These are phyloP conservation scores for Pseudogymnoascus sp. DNA, from an alignment of 2,329 filamentous ascomycete species.

Conservation along the genomic window DNA sequence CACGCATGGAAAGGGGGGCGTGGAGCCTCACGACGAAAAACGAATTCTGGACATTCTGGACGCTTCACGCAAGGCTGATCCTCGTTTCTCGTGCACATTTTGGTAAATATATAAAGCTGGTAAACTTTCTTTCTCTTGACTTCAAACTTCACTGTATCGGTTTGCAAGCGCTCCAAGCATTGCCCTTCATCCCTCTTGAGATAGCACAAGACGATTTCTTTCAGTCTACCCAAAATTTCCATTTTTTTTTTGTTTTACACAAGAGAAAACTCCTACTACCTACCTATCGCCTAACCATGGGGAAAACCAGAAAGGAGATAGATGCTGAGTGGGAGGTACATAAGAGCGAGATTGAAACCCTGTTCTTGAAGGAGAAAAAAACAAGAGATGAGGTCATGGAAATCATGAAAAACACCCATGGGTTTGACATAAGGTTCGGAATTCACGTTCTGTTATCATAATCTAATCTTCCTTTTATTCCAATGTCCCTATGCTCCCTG, in stretches of 20 bases:
- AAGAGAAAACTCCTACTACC: not conserved
- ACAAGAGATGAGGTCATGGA: slow-evolving; percentile 11
- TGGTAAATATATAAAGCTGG: not conserved
- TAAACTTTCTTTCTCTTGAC: not conserved
- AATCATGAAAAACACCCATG: slow-evolving; percentile 12
- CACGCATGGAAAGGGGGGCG: not conserved
- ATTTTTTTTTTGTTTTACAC: not conserved
- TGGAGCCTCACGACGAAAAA: not conserved
- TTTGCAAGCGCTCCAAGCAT: not conserved
- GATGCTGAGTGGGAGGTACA: slow-evolving; percentile 16
- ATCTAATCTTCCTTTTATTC: not conserved
- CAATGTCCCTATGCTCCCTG: not conserved
- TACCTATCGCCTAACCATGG: not conserved
- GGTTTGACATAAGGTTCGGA: not conserved
- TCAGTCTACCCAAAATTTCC: not conserved
- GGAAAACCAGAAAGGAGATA: slow-evolving; percentile 12
- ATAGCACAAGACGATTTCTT: not conserved
- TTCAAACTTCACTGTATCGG: not conserved
- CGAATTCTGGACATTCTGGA: not conserved
- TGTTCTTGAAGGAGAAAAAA: slow-evolving; percentile 13
- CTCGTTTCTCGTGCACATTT: not conserved
- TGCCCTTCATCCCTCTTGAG: not conserved
- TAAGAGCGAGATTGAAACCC: slow-evolving; percentile 12
- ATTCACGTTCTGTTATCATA: not conserved
- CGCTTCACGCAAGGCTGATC: not conserved